Evolutionary conservation across 352 stramenopile species (phyloP).

Genomic region (Globisporangium alternatum): DNA sequence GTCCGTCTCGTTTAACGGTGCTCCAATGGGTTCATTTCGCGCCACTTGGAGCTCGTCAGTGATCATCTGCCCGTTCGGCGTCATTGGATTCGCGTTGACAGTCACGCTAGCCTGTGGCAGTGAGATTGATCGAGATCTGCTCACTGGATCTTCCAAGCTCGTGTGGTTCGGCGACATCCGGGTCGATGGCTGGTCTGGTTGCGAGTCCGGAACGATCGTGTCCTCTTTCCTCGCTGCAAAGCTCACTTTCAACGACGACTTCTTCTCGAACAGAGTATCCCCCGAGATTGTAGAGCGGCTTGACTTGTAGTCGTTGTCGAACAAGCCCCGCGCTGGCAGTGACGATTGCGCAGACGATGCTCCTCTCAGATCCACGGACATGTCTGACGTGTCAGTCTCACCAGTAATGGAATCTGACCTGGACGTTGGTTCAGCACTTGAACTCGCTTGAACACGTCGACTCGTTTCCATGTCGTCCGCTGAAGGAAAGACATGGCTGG

Average conservation of each 20-base stretch:
- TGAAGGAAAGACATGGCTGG: background rate
- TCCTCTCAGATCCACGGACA: constrained; percentile 3
- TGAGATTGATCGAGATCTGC: constrained; percentile 11
- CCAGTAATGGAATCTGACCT: background rate
- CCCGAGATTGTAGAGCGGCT: constrained; percentile 3
- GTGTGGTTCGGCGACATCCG: background rate
- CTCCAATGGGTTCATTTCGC: constrained; percentile 2
- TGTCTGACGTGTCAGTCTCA: constrained; percentile 9
- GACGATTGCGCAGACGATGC: background rate
- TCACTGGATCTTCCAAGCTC: constrained; percentile 6
- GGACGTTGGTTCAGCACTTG: background rate
- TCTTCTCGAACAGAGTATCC: constrained; percentile 10
- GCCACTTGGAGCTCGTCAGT: constrained; percentile 1
- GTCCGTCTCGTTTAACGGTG: constrained; percentile 15
- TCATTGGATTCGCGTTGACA: constrained; percentile 1
- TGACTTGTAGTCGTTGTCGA: background rate
- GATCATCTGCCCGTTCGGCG: constrained; percentile 9
- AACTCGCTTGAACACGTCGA: background rate
- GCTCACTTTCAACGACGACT: constrained; percentile 14
- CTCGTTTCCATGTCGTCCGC: background rate
- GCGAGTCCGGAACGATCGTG: constrained; percentile 4
- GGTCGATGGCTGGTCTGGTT: constrained; percentile 10
- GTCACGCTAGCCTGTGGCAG: constrained; percentile 8
- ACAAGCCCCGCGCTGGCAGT: background rate
- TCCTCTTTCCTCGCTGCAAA: constrained; percentile 15